These are phyloP conservation scores for Monosporascus cannonballus DNA, from an alignment of 2,329 filamentous ascomycete species.

Conservation along the genomic window DNA sequence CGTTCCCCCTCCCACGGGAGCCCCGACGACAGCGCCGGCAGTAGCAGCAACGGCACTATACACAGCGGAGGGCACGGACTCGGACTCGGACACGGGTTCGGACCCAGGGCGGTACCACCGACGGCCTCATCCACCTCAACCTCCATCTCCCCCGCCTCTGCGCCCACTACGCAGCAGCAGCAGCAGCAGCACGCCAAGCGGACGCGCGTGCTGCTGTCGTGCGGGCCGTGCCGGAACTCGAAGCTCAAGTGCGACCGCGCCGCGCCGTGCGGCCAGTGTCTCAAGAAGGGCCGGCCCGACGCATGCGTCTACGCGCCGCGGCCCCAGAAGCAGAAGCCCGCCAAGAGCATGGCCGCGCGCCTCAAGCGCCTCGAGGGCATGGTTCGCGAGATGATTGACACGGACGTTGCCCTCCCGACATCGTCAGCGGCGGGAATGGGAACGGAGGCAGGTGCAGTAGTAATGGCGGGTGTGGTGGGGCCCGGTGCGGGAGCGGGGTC, in stretches of 20 bases:
- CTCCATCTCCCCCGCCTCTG: neutral
- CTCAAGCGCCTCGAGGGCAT: conserved; percentile 51
- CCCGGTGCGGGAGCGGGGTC: conserved; percentile 1
- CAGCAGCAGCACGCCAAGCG: conserved; percentile 31
- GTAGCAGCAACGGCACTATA: no score
- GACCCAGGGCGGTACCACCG: neutral
- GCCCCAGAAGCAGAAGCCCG: conserved; percentile 32
- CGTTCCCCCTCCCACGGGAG: no score
- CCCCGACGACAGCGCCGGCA: no score
- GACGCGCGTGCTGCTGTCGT: conserved; percentile 44
- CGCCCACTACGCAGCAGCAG: neutral
- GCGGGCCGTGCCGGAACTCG: conserved; percentile 44
- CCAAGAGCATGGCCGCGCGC: conserved; percentile 47
- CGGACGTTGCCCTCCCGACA: conserved; percentile 19
- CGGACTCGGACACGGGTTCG: neutral
- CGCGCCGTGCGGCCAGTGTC: conserved; percentile 46
- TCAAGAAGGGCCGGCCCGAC: conserved; percentile 40
- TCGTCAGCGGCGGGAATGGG: neutral
- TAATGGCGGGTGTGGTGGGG: neutral
- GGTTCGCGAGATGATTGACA: conserved; percentile 50
- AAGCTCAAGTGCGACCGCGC: conserved; percentile 53
- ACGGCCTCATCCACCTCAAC: neutral
- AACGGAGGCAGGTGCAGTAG: neutral
- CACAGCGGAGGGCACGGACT: no score
- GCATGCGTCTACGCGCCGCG: conserved; percentile 44